Percentiles rank a stretch among this genome's conserved stretches.
Evolutionary conservation across 1,139 yeast species (phyloP).

Genomic region (Suhomyces ambrosiae): DNA sequence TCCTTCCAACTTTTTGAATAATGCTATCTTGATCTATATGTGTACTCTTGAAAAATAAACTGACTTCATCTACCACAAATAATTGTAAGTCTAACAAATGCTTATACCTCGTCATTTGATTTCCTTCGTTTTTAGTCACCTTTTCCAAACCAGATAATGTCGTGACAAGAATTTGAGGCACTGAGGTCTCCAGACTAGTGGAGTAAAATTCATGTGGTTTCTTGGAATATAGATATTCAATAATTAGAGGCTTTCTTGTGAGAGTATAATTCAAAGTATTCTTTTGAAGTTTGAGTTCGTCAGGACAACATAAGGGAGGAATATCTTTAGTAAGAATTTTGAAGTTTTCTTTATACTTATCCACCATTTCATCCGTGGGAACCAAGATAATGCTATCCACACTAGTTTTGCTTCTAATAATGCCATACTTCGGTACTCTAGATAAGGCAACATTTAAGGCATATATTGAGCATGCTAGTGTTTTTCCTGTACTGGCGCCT

Average conservation of each 20-base stretch:
- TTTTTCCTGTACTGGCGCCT: conserved; percentile 27
- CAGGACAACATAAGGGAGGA: conserved; percentile 30
- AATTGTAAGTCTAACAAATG: conserved; percentile 18
- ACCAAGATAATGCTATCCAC: conserved; percentile 30
- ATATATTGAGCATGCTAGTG: conserved; percentile 26
- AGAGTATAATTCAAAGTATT: conserved; percentile 15
- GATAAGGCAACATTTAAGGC: conserved; percentile 27
- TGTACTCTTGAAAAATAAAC: conserved; percentile 20
- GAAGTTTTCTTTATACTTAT: conserved; percentile 22
- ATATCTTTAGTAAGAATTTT: conserved; percentile 19
- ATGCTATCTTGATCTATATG: conserved; percentile 13
- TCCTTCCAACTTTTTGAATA: conserved; percentile 12
- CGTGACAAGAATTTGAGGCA: conserved; percentile 30
- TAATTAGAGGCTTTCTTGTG: conserved; percentile 26
- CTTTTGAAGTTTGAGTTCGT: conserved; percentile 15
- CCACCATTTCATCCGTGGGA: conserved; percentile 29
- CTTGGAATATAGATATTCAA: conserved; percentile 19
- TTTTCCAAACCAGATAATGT: conserved; percentile 20
- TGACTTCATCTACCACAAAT: conserved; percentile 30
- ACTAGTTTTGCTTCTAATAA: conserved; percentile 12
- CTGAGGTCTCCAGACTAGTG: conserved; percentile 4
- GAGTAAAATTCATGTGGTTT: conserved; percentile 4
- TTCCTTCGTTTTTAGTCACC: conserved; percentile 2
- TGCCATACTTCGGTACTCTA: conserved; percentile 24
- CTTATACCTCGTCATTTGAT: conserved; percentile 3